phyloP scores from a whole-genome alignment of 2,329 filamentous ascomycete species.

The Colletotrichum lentis region DNA sequence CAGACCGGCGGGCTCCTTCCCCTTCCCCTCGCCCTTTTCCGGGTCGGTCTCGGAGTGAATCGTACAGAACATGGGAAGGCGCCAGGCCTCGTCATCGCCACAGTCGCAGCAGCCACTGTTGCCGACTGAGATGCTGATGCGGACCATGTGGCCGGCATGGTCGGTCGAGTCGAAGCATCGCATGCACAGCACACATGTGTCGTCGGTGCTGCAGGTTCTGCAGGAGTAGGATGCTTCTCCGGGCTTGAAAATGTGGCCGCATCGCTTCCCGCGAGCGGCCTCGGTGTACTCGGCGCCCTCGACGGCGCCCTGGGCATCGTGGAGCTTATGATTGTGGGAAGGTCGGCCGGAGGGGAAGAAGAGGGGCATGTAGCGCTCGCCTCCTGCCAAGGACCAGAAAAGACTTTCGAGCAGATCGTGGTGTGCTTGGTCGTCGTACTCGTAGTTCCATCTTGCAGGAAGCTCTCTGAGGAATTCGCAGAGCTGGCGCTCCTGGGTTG shows the following conservation, averaged over 20 bases:
- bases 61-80: slow-evolving; percentile 84
- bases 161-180: slow-evolving; percentile 95
- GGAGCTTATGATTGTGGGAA: slow-evolving; percentile 74
- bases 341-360: slow-evolving; percentile 83
- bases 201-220: slow-evolving; percentile 91
- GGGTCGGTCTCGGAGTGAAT: slow-evolving; percentile 79
- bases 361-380: slow-evolving; percentile 76
- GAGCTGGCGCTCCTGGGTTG: slow-evolving; percentile 80
- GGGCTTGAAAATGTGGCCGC: slow-evolving; percentile 95
- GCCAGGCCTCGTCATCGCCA: slow-evolving; percentile 95
- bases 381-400: slow-evolving; percentile 85
- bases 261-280: slow-evolving; percentile 88
- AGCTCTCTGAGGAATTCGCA: slow-evolving; percentile 82
- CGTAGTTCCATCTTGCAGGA: slow-evolving; percentile 75
- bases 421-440: slow-evolving; percentile 76
- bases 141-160: slow-evolving; percentile 90
- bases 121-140: slow-evolving; percentile 84
- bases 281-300: slow-evolving; percentile 96
- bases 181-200: slow-evolving; percentile 93
- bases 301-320: slow-evolving; percentile 87
- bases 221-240: slow-evolving; percentile 95
- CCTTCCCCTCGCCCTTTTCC: slow-evolving; percentile 66
- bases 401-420: slow-evolving; percentile 78
- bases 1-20: slow-evolving; percentile 64
- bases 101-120: slow-evolving; percentile 98